Percentiles rank a stretch among this genome's conserved stretches.
These are phyloP conservation scores for Fusarium camptoceras DNA, from an alignment of 2,329 filamentous ascomycete species.

Conservation along the genomic window DNA sequence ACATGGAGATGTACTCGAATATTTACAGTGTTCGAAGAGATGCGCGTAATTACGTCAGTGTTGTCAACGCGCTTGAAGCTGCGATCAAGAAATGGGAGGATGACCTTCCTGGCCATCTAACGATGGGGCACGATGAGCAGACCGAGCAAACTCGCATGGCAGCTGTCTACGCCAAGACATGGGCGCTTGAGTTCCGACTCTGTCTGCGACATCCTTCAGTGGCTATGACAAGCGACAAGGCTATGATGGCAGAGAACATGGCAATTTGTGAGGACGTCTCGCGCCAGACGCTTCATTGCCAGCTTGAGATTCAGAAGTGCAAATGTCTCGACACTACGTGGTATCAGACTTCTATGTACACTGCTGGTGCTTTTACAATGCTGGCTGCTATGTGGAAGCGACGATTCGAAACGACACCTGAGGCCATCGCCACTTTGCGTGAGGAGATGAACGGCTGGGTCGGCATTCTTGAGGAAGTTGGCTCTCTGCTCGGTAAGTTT, in stretches of 20 bases:
- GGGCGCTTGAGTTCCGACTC: slow-evolving; percentile 68
- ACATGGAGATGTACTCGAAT: slow-evolving; percentile 79
- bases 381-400: slow-evolving; percentile 77
- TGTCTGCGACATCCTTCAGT: slow-evolving; percentile 72
- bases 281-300: slow-evolving; percentile 70
- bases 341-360: slow-evolving; percentile 78
- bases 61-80: slow-evolving; percentile 73
- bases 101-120: slow-evolving; percentile 71
- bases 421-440: slow-evolving; percentile 70
- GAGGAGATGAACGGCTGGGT: slow-evolving; percentile 78
- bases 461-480: slow-evolving; percentile 74
- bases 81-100: slow-evolving; percentile 73
- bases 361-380: slow-evolving; percentile 78
- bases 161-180: slow-evolving; percentile 66
- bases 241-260: slow-evolving; percentile 70
- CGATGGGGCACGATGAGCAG: slow-evolving; percentile 57
- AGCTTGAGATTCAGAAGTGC: slow-evolving; percentile 68
- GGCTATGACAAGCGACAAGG: slow-evolving; percentile 65
- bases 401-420: slow-evolving; percentile 67
- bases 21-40: slow-evolving; percentile 78
- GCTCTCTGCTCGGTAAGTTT: slow-evolving; percentile 72
- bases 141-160: slow-evolving; percentile 60
- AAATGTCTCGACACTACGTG: slow-evolving; percentile 82
- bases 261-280: slow-evolving; percentile 75
- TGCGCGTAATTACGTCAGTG: slow-evolving; percentile 70